Evolutionary conservation across 2,329 filamentous ascomycete species (phyloP).

Genomic region (Graphilbum fragrans): DNA sequence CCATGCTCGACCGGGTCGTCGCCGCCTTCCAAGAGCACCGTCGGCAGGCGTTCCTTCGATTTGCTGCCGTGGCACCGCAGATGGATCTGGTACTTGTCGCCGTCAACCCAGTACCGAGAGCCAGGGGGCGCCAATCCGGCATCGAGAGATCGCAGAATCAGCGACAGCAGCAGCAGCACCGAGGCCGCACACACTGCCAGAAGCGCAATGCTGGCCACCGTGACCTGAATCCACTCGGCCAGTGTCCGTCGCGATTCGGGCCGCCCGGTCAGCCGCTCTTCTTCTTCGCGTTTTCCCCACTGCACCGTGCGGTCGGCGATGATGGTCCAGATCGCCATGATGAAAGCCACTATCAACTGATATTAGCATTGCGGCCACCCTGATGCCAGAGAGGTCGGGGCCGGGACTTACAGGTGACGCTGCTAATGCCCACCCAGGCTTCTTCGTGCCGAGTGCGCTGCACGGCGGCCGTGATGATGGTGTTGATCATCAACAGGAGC

Average conservation of each 20-base stretch:
- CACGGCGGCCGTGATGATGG: constrained; percentile 69
- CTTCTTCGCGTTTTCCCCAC: constrained; percentile 88
- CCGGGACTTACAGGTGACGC: constrained; percentile 53
- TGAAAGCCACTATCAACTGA: constrained; percentile 43
- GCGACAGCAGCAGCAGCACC: constrained; percentile 64
- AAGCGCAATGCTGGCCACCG: constrained; percentile 62
- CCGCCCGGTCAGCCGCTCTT: constrained; percentile 81
- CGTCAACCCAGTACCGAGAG: constrained; percentile 67
- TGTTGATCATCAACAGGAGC: constrained; percentile 56
- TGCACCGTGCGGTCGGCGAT: constrained; percentile 69
- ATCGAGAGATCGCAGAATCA: constrained; percentile 72
- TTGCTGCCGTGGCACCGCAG: constrained; percentile 72
- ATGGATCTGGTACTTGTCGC: constrained; percentile 76
- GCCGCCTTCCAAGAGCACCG: constrained; percentile 75
- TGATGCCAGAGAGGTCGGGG: no score
- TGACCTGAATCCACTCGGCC: constrained; percentile 71
- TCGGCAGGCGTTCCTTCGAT: constrained; percentile 51
- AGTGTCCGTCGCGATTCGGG: constrained; percentile 74
- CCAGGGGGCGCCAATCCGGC: constrained; percentile 63
- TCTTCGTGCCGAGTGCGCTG: constrained; percentile 68
- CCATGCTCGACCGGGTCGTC: constrained; percentile 68
- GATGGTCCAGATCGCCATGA: constrained; percentile 71
- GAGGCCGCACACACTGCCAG: constrained; percentile 54
- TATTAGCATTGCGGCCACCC: background rate
- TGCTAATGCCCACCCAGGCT: constrained; percentile 81